These are phyloP conservation scores for Noccaea caerulescens DNA, from an alignment of 345 rosid genomes.

Conservation along the genomic window DNA sequence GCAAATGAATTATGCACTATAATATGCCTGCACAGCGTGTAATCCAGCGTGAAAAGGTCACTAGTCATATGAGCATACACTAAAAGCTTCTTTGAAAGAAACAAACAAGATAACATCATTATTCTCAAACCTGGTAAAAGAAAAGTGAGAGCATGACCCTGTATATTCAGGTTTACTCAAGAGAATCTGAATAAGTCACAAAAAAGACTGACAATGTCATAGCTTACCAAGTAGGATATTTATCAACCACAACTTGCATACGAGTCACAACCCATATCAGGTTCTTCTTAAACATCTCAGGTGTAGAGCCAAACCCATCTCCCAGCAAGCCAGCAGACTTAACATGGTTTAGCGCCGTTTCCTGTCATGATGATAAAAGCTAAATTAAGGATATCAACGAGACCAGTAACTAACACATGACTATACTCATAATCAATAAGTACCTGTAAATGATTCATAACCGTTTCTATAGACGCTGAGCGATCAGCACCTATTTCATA, in stretches of 20 bases:
- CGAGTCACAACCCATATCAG: constrained; percentile 95
- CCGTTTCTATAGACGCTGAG: constrained; percentile 92
- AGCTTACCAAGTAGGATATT: constrained; percentile 93
- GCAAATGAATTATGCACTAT: constrained; percentile 12
- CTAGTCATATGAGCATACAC: constrained; percentile 4
- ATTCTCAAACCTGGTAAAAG: background rate
- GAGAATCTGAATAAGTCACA: constrained; percentile 9
- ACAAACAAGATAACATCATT: background rate
- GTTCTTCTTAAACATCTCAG: constrained; percentile 90
- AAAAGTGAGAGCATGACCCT: constrained; percentile 10
- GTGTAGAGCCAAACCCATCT: constrained; percentile 96
- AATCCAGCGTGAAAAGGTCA: constrained; percentile 1
- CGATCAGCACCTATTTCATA: constrained; percentile 99
- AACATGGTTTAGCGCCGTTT: constrained; percentile 95
- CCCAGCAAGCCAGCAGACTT: constrained; percentile 84
- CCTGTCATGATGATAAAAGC: constrained; percentile 52
- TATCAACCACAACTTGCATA: constrained; percentile 93
- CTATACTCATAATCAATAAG: constrained; percentile 10
- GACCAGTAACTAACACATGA: background rate
- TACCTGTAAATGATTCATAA: constrained; percentile 98
- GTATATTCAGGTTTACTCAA: constrained; percentile 5
- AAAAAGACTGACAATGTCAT: background rate
- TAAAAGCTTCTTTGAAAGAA: background rate
- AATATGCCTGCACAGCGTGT: constrained; percentile 15
- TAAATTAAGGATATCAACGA: background rate